A percentile compares a stretch with the other conserved stretches of the same genome.
Conservation (phyloP, 1,284 basidiomycete genomes). For the Irpex lacteus region DNA sequence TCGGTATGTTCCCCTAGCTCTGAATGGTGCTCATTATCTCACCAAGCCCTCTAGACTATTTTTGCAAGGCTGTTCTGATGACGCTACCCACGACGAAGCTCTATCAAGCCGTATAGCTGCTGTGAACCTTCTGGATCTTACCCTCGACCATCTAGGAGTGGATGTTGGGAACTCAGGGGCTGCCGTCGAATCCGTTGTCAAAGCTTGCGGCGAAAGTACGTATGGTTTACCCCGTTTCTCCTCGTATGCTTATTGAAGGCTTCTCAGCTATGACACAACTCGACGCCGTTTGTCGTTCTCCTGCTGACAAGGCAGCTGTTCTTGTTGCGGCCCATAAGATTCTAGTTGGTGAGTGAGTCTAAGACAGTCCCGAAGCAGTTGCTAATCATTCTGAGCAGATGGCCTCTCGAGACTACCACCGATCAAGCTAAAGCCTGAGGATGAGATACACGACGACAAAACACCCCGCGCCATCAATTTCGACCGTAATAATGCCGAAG, state of each 20-base stretch:
- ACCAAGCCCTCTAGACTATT: slow-evolving; percentile 46
- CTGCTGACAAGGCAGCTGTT: slow-evolving; percentile 76
- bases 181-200: slow-evolving; percentile 66
- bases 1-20: slow-evolving; percentile 25
- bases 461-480: slow-evolving; percentile 33
- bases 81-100: slow-evolving; percentile 84
- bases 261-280: slow-evolving; percentile 67
- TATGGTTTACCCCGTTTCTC: slow-evolving; percentile 9
- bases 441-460: slow-evolving; percentile 38
- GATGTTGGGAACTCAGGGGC: slow-evolving; percentile 51
- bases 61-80: slow-evolving; percentile 67
- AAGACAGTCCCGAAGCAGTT: too few relatives aligned
- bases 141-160: slow-evolving; percentile 84
- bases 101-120: slow-evolving; percentile 87
- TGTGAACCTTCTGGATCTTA: slow-evolving; percentile 85
- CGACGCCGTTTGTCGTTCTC: slow-evolving; percentile 58
- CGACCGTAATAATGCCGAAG: slow-evolving; percentile 19
- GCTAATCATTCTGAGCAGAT: slow-evolving; percentile 37
- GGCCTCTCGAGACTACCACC: slow-evolving; percentile 68
- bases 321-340: slow-evolving; percentile 83
- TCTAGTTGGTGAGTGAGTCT: slow-evolving; percentile 60
- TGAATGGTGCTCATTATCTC: neutral
- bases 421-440: slow-evolving; percentile 60
- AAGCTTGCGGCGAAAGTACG: slow-evolving; percentile 76
- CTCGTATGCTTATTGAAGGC: neutral